Percentiles rank a stretch among this genome's conserved stretches.
Evolutionary conservation across 78 protist species (phyloP).

Genomic region (Blattamonas nauphoetae): DNA sequence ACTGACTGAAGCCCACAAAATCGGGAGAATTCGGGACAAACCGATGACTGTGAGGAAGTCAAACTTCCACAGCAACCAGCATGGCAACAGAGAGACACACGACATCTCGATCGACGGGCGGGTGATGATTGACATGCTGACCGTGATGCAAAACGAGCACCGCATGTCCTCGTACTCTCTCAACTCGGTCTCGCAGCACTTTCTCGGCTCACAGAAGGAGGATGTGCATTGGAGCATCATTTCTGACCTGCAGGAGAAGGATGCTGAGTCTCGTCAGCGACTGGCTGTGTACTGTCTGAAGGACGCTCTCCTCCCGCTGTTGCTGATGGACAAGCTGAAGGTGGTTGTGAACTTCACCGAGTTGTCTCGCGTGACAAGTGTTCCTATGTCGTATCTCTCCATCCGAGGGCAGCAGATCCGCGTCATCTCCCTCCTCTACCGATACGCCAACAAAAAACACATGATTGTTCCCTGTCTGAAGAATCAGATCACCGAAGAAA

Average conservation of each 20-base stretch:
- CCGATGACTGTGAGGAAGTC: background rate
- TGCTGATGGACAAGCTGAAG: conserved; percentile 91
- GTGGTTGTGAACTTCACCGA: conserved; percentile 83
- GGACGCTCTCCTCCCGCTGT: conserved; percentile 90
- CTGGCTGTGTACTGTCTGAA: conserved; percentile 94
- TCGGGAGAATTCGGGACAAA: background rate
- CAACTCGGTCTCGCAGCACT: conserved; percentile 85
- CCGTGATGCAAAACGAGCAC: conserved; percentile 45
- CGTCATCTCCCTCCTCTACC: conserved; percentile 88
- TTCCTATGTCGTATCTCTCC: conserved; percentile 68
- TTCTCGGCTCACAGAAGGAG: conserved; percentile 96
- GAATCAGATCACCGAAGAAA: conserved; percentile 26
- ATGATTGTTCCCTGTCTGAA: conserved; percentile 50
- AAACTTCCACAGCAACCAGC: conserved; percentile 8
- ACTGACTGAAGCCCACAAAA: background rate
- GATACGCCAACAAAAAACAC: conserved; percentile 58
- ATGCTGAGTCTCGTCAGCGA: conserved; percentile 82
- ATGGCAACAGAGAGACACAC: background rate
- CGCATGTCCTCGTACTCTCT: conserved; percentile 88
- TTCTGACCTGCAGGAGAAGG: conserved; percentile 78
- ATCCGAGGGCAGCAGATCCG: conserved; percentile 84
- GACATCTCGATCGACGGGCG: conserved; percentile 56
- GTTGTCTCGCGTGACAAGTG: conserved; percentile 98
- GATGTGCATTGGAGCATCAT: conserved; percentile 95
- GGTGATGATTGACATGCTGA: conserved; percentile 65